These are phyloP conservation scores for Pseudogymnoascus sp. DNA, from an alignment of 2,329 filamentous ascomycete species.

Conservation along the genomic window DNA sequence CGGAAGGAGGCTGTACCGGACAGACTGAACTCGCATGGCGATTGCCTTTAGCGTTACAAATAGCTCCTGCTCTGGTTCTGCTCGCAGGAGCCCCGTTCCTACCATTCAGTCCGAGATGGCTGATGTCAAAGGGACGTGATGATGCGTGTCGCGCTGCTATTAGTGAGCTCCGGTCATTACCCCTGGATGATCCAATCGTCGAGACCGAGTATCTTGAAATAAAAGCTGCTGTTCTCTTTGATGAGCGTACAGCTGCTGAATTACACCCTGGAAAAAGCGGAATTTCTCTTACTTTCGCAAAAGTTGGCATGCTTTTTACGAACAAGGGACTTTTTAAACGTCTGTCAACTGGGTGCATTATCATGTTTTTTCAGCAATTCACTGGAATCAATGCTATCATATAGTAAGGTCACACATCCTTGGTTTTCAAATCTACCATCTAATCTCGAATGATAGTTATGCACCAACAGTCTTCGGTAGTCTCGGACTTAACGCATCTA, in stretches of 20 bases:
- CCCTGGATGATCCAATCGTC: conserved; percentile 17
- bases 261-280: conserved; percentile 28
- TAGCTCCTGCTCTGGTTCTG: conserved; percentile 16
- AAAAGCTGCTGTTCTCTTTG: conserved; percentile 21
- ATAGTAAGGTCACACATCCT: conserved; percentile 8
- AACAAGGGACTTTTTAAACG: conserved; percentile 20
- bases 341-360: conserved; percentile 27
- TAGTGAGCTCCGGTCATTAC: conserved; percentile 19
- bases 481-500: conserved; percentile 34
- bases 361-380: conserved; percentile 36
- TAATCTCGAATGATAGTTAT: conserved; percentile 10
- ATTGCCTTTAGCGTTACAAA: conserved; percentile 17
- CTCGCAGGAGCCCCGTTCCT: conserved; percentile 13
- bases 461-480: conserved; percentile 34
- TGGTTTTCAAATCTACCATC: neutral
- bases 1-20: conserved; percentile 17
- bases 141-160: conserved; percentile 21
- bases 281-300: neutral
- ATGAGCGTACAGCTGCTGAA: conserved; percentile 44
- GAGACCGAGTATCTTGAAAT: conserved; percentile 26
- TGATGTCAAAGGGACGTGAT: conserved; percentile 26
- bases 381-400: conserved; percentile 21
- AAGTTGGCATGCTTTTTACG: conserved; percentile 10
- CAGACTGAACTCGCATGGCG: conserved; percentile 26
- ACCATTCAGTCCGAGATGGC: conserved; percentile 23